phyloP scores from a whole-genome alignment of 176 grass and related monocot genomes.

The Cocos nucifera region DNA sequence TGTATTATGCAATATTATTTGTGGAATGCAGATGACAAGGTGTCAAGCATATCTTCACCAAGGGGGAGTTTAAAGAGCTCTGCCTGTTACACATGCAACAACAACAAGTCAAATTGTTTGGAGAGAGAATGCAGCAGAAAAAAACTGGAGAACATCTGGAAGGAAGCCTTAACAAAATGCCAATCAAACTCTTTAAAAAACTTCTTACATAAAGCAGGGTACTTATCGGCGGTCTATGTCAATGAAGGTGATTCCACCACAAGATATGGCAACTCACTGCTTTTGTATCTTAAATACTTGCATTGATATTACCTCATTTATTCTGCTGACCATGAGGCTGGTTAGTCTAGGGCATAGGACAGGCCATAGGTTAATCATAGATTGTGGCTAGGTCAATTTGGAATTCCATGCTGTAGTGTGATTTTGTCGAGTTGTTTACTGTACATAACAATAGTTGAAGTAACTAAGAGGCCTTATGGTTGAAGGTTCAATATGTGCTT shows the following conservation, averaged over 20 bases:
- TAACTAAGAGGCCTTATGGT: too few relatives aligned
- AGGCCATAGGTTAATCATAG: too few relatives aligned
- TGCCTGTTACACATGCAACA: conserved; percentile 66
- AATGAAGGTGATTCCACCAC: conserved; percentile 57
- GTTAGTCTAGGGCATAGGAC: too few relatives aligned
- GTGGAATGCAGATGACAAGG: conserved; percentile 56
- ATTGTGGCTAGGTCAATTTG: too few relatives aligned
- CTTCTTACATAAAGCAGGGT: conserved; percentile 85
- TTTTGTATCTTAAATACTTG: not conserved
- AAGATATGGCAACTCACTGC: not conserved
- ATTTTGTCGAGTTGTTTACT: too few relatives aligned
- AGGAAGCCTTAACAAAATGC: conserved; percentile 56
- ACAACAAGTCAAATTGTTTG: conserved; percentile 74
- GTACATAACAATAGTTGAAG: too few relatives aligned
- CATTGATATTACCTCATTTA: too few relatives aligned
- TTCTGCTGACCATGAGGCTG: too few relatives aligned
- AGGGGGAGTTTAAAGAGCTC: conserved; percentile 61
- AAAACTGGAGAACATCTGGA: conserved; percentile 91
- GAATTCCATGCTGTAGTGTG: too few relatives aligned
- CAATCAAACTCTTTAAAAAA: conserved; percentile 74
- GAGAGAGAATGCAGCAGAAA: conserved; percentile 67
- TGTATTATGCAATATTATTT: too few relatives aligned
- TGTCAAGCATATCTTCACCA: conserved; percentile 11
- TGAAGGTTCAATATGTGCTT: too few relatives aligned
- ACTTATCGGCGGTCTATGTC: conserved; percentile 63